These are phyloP conservation scores for Coemansia sp. DNA, from an alignment of 192 early-diverging fungal genomes.

Conservation along the genomic window DNA sequence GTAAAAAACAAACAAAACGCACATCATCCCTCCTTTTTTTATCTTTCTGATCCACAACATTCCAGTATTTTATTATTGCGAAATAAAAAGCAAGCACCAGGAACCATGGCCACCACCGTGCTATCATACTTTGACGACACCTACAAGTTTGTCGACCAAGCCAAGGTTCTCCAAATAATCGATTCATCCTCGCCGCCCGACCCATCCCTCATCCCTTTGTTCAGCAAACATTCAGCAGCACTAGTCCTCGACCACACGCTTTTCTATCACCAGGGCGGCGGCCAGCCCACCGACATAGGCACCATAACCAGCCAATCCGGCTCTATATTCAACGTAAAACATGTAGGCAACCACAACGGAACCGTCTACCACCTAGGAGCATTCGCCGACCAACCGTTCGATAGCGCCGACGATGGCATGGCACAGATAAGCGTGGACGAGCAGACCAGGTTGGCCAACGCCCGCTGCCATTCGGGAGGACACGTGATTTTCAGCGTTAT, in stretches of 20 bases:
- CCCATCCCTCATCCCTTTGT: neutral
- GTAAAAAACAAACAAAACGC: no score
- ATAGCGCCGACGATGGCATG: neutral
- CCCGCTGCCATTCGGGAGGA: conserved; percentile 31
- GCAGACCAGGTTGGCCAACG: conserved; percentile 15
- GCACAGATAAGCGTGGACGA: conserved; percentile 10
- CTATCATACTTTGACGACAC: conserved; percentile 26
- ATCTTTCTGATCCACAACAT: no score
- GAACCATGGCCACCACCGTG: conserved; percentile 1
- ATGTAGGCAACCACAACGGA: conserved; percentile 14
- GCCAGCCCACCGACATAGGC: conserved; percentile 31
- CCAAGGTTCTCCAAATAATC: conserved; percentile 10
- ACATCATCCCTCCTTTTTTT: no score
- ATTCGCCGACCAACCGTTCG: neutral
- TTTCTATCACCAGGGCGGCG: conserved; percentile 37
- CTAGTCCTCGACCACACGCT: conserved; percentile 22
- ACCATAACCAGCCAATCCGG: neutral
- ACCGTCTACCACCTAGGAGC: conserved; percentile 21
- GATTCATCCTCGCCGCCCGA: neutral
- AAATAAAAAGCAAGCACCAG: neutral
- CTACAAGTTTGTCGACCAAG: conserved; percentile 12
- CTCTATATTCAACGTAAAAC: conserved; percentile 6
- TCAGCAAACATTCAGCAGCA: conserved; percentile 15
- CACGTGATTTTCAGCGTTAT: conserved; percentile 32
- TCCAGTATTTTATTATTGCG: neutral